phyloP scores from a whole-genome alignment of 371 early-diverging fungal species.

The Mortierella sp. region DNA sequence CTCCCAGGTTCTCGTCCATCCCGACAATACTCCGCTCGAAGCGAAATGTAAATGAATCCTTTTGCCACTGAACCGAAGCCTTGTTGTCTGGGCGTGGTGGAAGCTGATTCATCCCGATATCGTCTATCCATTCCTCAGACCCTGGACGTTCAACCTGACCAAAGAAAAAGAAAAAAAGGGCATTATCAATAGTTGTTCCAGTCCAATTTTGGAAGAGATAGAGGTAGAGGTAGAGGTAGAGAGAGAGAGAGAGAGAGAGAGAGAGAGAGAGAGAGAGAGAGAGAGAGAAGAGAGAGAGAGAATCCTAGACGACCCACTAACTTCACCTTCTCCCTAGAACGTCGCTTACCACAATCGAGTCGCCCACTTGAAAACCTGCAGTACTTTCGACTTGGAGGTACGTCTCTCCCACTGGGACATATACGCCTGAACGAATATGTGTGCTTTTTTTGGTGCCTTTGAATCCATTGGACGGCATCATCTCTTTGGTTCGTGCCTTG shows the following conservation, averaged over 20 bases:
- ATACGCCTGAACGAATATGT: conserved; percentile 4
- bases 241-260: not conserved
- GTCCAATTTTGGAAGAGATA: not conserved
- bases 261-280: not conserved
- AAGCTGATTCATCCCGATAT: conserved; percentile 24
- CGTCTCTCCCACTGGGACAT: conserved; percentile 24
- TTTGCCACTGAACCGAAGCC: conserved; percentile 17
- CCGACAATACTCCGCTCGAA: conserved; percentile 20
- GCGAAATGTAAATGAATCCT: conserved; percentile 12
- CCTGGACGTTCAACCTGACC: conserved; percentile 18
- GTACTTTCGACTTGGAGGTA: conserved; percentile 17
- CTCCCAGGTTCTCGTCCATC: not conserved
- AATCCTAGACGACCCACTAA: no score
- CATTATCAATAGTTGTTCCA: not conserved
- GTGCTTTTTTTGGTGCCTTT: conserved; percentile 1
- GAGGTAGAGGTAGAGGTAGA: no score
- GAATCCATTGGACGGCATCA: conserved; percentile 26
- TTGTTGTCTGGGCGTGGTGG: conserved; percentile 19
- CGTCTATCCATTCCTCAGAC: conserved; percentile 23
- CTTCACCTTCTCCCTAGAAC: no score
- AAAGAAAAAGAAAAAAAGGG: not conserved
- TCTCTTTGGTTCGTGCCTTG: conserved; percentile 7
- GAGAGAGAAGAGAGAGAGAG: not conserved
- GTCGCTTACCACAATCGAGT: conserved; percentile 14
- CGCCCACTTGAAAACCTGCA: conserved; percentile 9